Evolutionary conservation across 371 early-diverging fungal species (phyloP), one percentile per base, ranked within the genome.

Genomic region (Apophysomyces trapeziformis): DNA sequence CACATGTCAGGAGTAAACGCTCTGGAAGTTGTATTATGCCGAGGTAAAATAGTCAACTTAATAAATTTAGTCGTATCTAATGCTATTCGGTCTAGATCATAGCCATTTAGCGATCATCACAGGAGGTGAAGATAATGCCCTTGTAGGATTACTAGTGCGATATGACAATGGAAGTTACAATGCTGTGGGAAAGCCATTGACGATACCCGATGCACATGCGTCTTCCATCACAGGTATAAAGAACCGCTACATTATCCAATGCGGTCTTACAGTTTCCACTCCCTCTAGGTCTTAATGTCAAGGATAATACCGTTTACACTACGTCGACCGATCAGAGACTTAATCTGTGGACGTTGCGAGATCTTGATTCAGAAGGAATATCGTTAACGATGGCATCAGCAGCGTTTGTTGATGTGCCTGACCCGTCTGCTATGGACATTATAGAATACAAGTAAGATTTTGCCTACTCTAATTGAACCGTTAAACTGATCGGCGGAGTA

Each of bases 51-150:
- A 21, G 21, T 32, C 3, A 26, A 9, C 1, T 21, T 50, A 21
- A 7, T 18, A n/a, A 21, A 8, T 9, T 1, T 21, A 5, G 18
- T 11, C 21, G 2, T 7, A 18, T 21, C 21, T 50, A 21, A 50
- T 50, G 54, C 21, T 26, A 32, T 21, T 7, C 21, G 7, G 7
- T 7, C 7, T 26, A 50, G 54, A 50, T 0, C n/a, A 21, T 9
- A 50, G 21, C 54, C 54, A 50, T 21, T 9, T 85, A 8, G 38
- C 83, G 43, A 58, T 81, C 0, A 68, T 79, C 2, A 79, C 86
- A n/a, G 88, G 88, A 43, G 88, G 88, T 16, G 88, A 88, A 67
- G 88, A 88, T 59, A 88, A 88, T 68, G 85, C 85, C 0, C 57
- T 88, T 14, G 78, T 70, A 16, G 79, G 73, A 9, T 61, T 78